Base-by-base conservation (phyloP, 2,329 filamentous ascomycete genomes). In the Thyridium curvatum region DNA sequence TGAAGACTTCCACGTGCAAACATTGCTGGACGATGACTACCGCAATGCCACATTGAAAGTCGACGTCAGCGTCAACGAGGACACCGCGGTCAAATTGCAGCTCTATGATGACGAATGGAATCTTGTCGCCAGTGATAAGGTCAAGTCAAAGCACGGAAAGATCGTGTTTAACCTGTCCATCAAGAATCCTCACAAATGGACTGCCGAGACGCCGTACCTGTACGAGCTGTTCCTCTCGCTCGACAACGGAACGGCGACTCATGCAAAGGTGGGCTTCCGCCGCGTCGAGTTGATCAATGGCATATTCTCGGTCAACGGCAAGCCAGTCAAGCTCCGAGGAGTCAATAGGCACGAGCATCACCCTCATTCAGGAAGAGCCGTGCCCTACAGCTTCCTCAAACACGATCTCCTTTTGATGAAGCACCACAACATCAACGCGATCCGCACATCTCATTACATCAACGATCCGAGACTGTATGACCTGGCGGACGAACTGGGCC, bases 261-360 rank as follows among this genome's bases (percentile, higher is more conserved):
- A 2, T 38, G 52, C 55, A 47, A 62, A 62, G 6, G 61, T 82
- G 21, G 79, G 79, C 3, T 82, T 83, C 49, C 68, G 77, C n/a
- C 64, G 30, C 29, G 31, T 38, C 69, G 38, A 40, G 33, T 26
- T 35, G 17, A 35, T 18, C 14, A 34, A 40, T n/a, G 90, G 90
- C 68, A 81, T 95, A 60, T 78, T 96, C 71, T 94, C 94, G 78
- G 89, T 94, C 71, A 96, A 95, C 77, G 90, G 90, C 71, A 85
- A 86, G 69, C 90, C 90, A 62, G 81, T 96, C 60, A 74, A 75
- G 60, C 85, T 95, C 47, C 66, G 70, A 18, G 76, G 75, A 6
- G 70, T 71, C 3, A 79, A 79, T 46, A 64, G 74, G 32, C 75
- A 79, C 46, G 75, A 79, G 40, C 73, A 79, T 43, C 72, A 79